Evolutionary conservation across 495 filamentous ascomycete genomes (phyloP).

Genomic region (Aspergillus asperescens): DNA sequence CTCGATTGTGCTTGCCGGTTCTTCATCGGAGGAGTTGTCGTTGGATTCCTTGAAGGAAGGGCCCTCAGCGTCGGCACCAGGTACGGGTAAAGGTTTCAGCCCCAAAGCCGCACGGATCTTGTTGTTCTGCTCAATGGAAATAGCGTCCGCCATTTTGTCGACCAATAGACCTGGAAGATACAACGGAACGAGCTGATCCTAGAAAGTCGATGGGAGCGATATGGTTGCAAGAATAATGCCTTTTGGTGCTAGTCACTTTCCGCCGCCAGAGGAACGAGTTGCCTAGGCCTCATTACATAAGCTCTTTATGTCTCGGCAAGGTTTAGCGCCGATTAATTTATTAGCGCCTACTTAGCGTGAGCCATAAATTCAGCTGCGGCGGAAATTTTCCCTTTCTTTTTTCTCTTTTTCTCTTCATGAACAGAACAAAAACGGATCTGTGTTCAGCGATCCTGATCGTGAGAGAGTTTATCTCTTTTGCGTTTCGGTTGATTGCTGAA

Average conservation of each 20-base stretch:
- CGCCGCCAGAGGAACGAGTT: neutral
- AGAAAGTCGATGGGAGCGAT: neutral
- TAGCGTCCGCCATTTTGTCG: constrained; percentile 65
- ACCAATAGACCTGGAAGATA: neutral
- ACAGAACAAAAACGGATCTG: constrained; percentile 63
- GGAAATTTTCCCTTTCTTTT: constrained; percentile 19
- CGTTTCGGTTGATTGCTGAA: constrained; percentile 70
- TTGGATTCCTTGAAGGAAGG: constrained; percentile 57
- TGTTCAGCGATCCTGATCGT: constrained; percentile 69
- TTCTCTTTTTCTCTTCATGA: constrained; percentile 44
- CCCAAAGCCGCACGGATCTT: constrained; percentile 84
- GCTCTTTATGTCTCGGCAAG: constrained; percentile 21
- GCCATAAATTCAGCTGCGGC: constrained; percentile 30
- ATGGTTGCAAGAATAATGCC: neutral
- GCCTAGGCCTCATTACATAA: constrained; percentile 17
- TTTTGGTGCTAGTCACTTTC: neutral
- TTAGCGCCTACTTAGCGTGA: constrained; percentile 24
- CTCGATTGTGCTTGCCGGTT: constrained; percentile 70
- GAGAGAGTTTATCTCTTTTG: constrained; percentile 33
- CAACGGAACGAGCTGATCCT: neutral
- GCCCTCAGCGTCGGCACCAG: constrained; percentile 50
- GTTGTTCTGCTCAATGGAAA: constrained; percentile 92
- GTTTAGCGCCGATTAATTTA: constrained; percentile 21
- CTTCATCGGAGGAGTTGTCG: constrained; percentile 46
- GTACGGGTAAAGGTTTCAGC: constrained; percentile 83